Conservation (phyloP, 192 early-diverging fungal genomes). For the Rhizophlyctis rosea region DNA sequence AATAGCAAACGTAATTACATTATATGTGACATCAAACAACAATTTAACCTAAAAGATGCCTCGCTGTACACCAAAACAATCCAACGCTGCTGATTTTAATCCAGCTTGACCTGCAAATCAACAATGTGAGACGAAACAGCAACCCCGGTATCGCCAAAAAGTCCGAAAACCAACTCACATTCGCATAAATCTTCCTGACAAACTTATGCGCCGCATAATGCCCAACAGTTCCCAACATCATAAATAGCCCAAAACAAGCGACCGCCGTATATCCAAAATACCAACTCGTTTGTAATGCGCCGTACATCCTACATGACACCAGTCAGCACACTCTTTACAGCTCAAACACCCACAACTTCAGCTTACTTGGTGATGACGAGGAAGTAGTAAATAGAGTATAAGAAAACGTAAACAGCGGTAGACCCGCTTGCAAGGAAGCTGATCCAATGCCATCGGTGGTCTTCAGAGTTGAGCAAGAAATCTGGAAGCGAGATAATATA, state of each 20-base stretch:
- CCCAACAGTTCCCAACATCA: conserved; percentile 76
- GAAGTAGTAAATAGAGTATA: conserved; percentile 89
- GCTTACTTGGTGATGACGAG: conserved; percentile 18
- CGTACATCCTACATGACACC: conserved; percentile 63
- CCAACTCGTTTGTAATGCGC: conserved; percentile 70
- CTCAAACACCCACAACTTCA: not conserved
- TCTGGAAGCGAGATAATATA: conserved; percentile 35
- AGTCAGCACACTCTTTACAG: not conserved
- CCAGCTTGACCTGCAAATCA: not conserved
- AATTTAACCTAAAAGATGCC: too few species aligned
- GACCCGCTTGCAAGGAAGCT: conserved; percentile 84
- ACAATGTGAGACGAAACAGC: not conserved
- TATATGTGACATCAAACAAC: too few species aligned
- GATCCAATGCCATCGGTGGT: conserved; percentile 88
- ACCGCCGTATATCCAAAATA: conserved; percentile 90
- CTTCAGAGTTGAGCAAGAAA: conserved; percentile 84
- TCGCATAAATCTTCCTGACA: conserved; percentile 75
- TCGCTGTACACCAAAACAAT: too few species aligned
- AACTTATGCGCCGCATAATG: conserved; percentile 76
- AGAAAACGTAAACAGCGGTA: conserved; percentile 80
- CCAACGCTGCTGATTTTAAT: too few species aligned
- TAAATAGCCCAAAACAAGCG: conserved; percentile 71
- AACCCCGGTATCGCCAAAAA: not conserved
- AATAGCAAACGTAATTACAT: too few species aligned
- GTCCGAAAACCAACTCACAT: conserved; percentile 57